A percentile compares a stretch with the other conserved stretches of the same genome.
These are phyloP conservation scores for Teratosphaeria zuluensis DNA, from an alignment of 2,329 filamentous ascomycete genomes.

Conservation along the genomic window DNA sequence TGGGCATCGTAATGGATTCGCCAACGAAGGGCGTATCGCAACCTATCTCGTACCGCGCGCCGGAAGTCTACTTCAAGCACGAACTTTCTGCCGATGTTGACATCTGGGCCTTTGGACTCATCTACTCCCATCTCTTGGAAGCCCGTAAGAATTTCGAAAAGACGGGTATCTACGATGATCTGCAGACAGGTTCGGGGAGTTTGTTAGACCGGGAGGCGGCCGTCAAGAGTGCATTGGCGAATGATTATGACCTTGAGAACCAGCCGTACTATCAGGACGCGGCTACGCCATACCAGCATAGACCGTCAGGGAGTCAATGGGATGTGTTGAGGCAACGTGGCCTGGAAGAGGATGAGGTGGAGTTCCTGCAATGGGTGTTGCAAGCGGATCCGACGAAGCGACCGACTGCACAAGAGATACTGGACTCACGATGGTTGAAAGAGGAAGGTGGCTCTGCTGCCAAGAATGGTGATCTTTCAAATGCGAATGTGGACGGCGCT, in stretches of 20 bases:
- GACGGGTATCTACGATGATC: conserved; percentile 19
- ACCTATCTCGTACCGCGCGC: conserved; percentile 20
- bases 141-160: conserved; percentile 15
- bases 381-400: conserved; percentile 15
- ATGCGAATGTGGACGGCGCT: not conserved
- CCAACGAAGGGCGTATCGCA: conserved; percentile 18
- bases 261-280: conserved; percentile 13
- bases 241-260: conserved; percentile 19
- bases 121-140: conserved; percentile 21
- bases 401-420: conserved; percentile 15
- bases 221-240: conserved; percentile 11
- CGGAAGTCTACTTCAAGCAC: conserved; percentile 21
- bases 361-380: conserved; percentile 17
- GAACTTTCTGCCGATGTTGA: conserved; percentile 18
- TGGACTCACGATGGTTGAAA: conserved; percentile 8
- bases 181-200: conserved; percentile 6
- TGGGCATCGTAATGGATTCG: conserved; percentile 17
- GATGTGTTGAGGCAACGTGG: conserved; percentile 11
- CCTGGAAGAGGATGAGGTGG: conserved; percentile 14
- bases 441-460: not conserved
- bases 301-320: conserved; percentile 15
- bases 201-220: conserved; percentile 12
- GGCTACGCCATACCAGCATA: conserved; percentile 10
- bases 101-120: conserved; percentile 21
- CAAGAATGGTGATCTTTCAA: not conserved